Conservation (phyloP, 768 basidiomycete genomes). For the Agrocybe pediades region DNA sequence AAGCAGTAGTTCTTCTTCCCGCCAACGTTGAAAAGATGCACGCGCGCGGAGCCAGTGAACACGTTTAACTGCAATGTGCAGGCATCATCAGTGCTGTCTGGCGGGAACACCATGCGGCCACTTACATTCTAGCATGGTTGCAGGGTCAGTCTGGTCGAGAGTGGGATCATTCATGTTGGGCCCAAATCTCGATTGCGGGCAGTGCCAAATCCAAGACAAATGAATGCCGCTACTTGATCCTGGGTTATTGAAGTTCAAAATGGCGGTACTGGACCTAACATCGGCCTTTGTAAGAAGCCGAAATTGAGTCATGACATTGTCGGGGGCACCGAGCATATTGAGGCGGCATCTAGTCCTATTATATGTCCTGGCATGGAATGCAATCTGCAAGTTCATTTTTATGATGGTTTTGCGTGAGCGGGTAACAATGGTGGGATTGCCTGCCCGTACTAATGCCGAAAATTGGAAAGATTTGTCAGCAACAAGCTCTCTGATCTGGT, state of each 20-base stretch:
- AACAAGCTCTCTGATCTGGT: no score
- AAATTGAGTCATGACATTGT: background rate
- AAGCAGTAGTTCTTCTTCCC: no score
- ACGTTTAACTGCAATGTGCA: no score
- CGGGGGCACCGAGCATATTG: background rate
- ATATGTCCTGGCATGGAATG: background rate
- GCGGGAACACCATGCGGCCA: no score
- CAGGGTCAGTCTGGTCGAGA: background rate
- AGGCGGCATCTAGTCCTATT: background rate
- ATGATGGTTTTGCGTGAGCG: background rate
- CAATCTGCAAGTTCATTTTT: background rate
- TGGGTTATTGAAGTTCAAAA: background rate
- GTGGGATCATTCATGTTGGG: background rate
- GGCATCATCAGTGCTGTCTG: no score
- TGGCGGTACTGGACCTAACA: background rate
- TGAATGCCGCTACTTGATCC: background rate
- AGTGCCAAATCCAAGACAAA: constrained; percentile 1
- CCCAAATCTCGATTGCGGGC: background rate
- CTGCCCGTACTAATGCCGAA: background rate
- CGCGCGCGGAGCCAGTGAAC: no score
- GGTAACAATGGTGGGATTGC: background rate
- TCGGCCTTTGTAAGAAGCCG: background rate
- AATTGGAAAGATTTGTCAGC: no score
- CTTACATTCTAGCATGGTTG: background rate
- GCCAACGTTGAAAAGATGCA: no score